phyloP scores from a whole-genome alignment of 495 filamentous ascomycete genomes.

The Lasiosphaeria ovina region DNA sequence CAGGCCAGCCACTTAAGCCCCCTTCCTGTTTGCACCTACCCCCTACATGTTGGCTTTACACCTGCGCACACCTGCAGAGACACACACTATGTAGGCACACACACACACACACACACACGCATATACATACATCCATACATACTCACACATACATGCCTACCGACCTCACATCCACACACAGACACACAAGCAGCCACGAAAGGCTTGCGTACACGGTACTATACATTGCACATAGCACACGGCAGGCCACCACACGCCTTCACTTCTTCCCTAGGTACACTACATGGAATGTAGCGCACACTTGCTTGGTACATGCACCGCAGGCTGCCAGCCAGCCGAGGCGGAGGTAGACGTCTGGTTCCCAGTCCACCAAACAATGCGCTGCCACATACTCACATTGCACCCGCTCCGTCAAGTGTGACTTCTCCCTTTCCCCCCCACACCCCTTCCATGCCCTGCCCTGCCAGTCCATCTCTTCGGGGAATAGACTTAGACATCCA shows the following conservation, averaged over 20 bases:
- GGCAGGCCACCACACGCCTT: not conserved
- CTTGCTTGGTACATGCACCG: constrained; percentile 10
- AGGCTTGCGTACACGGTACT: not conserved
- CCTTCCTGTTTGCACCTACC: constrained; percentile 18
- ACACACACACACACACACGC: constrained; percentile 26
- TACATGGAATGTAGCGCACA: constrained; percentile 12
- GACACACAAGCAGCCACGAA: too few species aligned
- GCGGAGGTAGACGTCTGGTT: constrained; percentile 13
- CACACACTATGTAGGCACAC: constrained; percentile 18
- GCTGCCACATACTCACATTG: constrained; percentile 26
- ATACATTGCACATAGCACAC: constrained; percentile 10
- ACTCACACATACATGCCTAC: not conserved
- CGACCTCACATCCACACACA: too few species aligned
- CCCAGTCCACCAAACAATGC: constrained; percentile 24
- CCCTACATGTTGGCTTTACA: constrained; percentile 12
- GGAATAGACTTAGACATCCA: constrained; percentile 5
- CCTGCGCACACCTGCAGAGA: constrained; percentile 4
- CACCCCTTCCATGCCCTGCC: not conserved
- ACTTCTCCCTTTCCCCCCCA: constrained; percentile 7
- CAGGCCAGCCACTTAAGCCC: constrained; percentile 18
- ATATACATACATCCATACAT: not conserved
- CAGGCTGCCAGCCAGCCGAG: constrained; percentile 2
- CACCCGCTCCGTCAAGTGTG: constrained; percentile 10
- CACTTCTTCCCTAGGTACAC: constrained; percentile 1
- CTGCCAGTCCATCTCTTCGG: not conserved